Base-by-base conservation (phyloP, 2,329 filamentous ascomycete species). In the Phyllachora maydis region DNA sequence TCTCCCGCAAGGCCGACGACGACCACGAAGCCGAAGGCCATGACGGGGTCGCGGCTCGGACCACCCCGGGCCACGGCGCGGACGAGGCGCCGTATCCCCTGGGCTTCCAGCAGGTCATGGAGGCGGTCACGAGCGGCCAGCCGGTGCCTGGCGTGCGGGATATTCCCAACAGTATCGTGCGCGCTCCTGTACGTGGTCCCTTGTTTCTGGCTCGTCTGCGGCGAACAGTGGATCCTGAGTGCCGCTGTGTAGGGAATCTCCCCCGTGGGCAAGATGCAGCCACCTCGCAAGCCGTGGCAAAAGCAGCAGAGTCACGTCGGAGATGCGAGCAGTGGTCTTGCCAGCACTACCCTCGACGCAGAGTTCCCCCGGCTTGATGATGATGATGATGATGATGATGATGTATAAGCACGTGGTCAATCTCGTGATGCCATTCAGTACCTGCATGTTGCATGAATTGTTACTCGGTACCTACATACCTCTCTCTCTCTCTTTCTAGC, bases 61-160 rank as follows among this genome's bases (percentile, higher is more conserved):
- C n/a, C n/a, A n/a, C n/a, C n/a, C n/a, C n/a, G n/a, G n/a, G n/a
- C n/a, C n/a, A n/a, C n/a, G n/a, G n/a, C n/a, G 31, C 26, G 1
- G 33, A 29, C 10, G 49, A 49, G 18, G 56, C 64, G 21, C 74
- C 79, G 1, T 91, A 91, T 37, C 82, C 82, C 4, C 71, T 70
- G 23, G 73, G 69, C 2, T 92, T 93, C 45, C 73, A 77, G 6
- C 70, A 85, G 33, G 81, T 93, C 30, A 72, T 91, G 26, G 74
- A 79, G 37, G 63, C 91, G 26, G 77, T 93, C 25, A 77, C 78
- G 13, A 71, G 68, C 14, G 81, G 81, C 25, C 69, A 79, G 35
- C 72, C 77, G 0, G 74, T 93, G 20, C 81, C 82, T 2, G 83
- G 83, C 1, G 90, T 93, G 38, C 70, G 71, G 35, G 67, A 91